Evolutionary conservation across 495 filamentous ascomycete genomes (phyloP), one percentile per base, ranked within the genome.

Genomic region (Lepraria neglecta): DNA sequence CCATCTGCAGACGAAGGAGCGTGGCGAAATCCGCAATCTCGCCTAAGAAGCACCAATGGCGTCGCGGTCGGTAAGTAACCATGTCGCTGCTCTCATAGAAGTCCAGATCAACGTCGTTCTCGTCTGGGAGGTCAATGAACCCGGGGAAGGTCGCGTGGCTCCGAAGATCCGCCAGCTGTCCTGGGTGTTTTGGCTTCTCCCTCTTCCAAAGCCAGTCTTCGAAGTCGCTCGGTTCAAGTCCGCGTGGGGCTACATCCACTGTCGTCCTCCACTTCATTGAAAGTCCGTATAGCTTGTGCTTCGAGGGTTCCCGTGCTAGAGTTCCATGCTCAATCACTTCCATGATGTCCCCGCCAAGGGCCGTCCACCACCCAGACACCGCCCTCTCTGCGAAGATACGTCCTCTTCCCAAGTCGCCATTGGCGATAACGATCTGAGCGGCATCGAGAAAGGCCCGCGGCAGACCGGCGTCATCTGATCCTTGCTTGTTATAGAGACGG

Each of bases 191-290:
- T 48, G 46, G 46, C 57, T 48, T 72, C 67, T 64, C 66, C 52
- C 64, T 62, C 67, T 70, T 75, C 72, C 75, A 80, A 30, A 80
- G 57, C 77, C 77, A 80, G 53, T 67, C 69, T 38, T 78, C 74
- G 64, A 79, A 77, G 14, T 47, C 27, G 15, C 54, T 59, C 27
- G 38, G 12, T 56, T 71, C 69, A 43, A 75, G 59, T 15, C 67
- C 64, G 19, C 69, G 68, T 21, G 72, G 73, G n/a, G 71, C 54
- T 56, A 65, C 56, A 12, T 59, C 65, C 50, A 60, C 50, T 44
- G 54, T 60, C 17, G 72, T 69, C 62, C 66, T 73, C 76, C 76
- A 79, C 47, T 66, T 71, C 31, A 45, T 67, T 6, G 70, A 71
- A 40, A 60, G n/a, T 9, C 72, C 74, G 35, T 56, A 61, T 30